Evolutionary conservation across 2,329 filamentous ascomycete genomes (phyloP).

Genomic region (Venturia aucupariae): DNA sequence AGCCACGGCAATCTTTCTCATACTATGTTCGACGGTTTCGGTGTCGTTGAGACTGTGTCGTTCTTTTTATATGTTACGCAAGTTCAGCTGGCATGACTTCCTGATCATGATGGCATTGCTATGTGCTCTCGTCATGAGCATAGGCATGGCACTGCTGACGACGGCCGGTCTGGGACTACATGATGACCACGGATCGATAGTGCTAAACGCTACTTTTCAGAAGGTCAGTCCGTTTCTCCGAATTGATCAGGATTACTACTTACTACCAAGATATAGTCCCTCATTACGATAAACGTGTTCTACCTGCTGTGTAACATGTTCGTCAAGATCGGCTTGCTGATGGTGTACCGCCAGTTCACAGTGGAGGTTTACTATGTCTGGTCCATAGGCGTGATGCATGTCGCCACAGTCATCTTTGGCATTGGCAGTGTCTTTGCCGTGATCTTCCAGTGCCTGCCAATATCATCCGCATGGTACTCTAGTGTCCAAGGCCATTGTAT

Average conservation of each 20-base stretch:
- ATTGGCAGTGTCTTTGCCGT: conserved; percentile 26
- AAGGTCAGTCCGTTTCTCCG: neutral
- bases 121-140: conserved; percentile 7
- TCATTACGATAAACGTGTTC: conserved; percentile 25
- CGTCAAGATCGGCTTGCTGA: conserved; percentile 31
- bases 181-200: neutral
- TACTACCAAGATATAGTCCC: conserved; percentile 16
- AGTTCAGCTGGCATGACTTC: conserved; percentile 4
- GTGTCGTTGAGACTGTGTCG: conserved; percentile 4
- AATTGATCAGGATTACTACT: no score
- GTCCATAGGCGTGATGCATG: conserved; percentile 27
- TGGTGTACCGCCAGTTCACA: conserved; percentile 32
- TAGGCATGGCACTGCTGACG: conserved; percentile 1
- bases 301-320: conserved; percentile 33
- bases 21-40: conserved; percentile 1
- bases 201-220: neutral
- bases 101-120: conserved; percentile 2
- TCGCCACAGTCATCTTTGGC: conserved; percentile 28
- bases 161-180: neutral
- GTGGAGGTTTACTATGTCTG: conserved; percentile 20
- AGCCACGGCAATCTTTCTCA: neutral
- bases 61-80: neutral
- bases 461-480: conserved; percentile 25
- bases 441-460: conserved; percentile 29
- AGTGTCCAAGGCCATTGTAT: conserved; percentile 25